Conservation (phyloP, 1,139 yeast species). For the Schwanniomyces etchellsii region DNA sequence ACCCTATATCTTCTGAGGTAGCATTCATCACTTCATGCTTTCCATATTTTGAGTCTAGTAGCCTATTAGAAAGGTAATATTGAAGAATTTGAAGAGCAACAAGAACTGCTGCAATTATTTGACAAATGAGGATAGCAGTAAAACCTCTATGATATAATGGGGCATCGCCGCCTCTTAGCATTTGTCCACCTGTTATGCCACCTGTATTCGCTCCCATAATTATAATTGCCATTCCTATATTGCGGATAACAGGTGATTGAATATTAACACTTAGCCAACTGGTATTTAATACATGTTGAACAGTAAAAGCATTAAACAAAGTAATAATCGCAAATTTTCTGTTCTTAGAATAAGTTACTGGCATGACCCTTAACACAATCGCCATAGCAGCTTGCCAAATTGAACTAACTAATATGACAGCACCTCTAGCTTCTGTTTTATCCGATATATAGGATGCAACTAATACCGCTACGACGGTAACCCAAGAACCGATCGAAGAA, state of each 20-base stretch:
- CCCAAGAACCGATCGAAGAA: too few relatives aligned
- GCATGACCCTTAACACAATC: slow-evolving; percentile 33
- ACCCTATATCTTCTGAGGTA: too few relatives aligned
- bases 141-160: slow-evolving; percentile 10
- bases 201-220: slow-evolving; percentile 10
- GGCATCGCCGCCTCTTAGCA: slow-evolving; percentile 10
- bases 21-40: too few relatives aligned
- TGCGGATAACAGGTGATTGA: slow-evolving; percentile 7
- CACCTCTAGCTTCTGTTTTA: too few relatives aligned
- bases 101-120: background rate
- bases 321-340: slow-evolving; percentile 18
- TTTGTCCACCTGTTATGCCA: slow-evolving; percentile 13
- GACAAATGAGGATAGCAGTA: slow-evolving; percentile 3
- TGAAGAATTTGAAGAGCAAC: background rate
- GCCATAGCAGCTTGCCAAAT: too few relatives aligned
- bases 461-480: too few relatives aligned
- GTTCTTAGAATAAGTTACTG: slow-evolving; percentile 44
- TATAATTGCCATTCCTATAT: slow-evolving; percentile 7
- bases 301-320: slow-evolving; percentile 1
- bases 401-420: too few relatives aligned
- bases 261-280: slow-evolving; percentile 8
- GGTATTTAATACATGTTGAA: slow-evolving; percentile 7
- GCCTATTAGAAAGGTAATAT: too few relatives aligned
- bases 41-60: too few relatives aligned
- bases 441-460: too few relatives aligned